These are phyloP conservation scores for Sugiyamaella qingdaonensis DNA, from an alignment of 805 yeast species.

Conservation along the genomic window DNA sequence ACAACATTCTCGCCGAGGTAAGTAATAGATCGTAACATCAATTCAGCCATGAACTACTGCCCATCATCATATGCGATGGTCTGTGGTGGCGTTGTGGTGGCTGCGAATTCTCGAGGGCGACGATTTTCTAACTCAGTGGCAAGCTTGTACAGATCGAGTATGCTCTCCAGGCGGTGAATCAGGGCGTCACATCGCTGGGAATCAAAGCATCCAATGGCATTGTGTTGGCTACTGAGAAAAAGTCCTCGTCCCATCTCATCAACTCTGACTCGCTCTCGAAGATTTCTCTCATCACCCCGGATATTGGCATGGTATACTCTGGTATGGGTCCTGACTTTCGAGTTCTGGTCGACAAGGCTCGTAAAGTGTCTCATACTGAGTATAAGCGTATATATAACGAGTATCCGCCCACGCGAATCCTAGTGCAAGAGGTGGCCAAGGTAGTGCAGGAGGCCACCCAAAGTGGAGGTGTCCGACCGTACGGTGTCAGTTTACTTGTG, in stretches of 20 bases:
- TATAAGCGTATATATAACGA: conserved; percentile 93
- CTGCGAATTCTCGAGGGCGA: background rate
- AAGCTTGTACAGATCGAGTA: conserved; percentile 96
- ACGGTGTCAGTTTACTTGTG: conserved; percentile 87
- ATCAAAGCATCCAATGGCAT: conserved; percentile 93
- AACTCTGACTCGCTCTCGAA: conserved; percentile 72
- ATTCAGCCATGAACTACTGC: background rate
- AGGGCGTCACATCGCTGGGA: conserved; percentile 95
- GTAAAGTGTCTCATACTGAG: conserved; percentile 87
- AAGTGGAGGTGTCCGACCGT: conserved; percentile 98
- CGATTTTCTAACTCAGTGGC: conserved; percentile 52
- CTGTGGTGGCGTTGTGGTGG: background rate
- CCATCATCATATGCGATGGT: background rate
- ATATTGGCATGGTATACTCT: conserved; percentile 92
- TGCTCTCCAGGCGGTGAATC: conserved; percentile 95
- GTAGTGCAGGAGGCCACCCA: conserved; percentile 99
- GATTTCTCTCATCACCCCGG: conserved; percentile 82
- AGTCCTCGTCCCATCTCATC: conserved; percentile 72
- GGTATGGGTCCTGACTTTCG: conserved; percentile 99
- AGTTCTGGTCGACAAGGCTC: conserved; percentile 86
- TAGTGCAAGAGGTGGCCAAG: conserved; percentile 92
- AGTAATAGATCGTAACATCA: conserved; percentile 24
- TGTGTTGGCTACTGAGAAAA: conserved; percentile 94
- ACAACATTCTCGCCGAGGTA: conserved; percentile 97
- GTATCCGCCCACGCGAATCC: conserved; percentile 91